These are phyloP conservation scores for Tolypocladium sp. DNA, from an alignment of 2,329 filamentous ascomycete species.

Conservation along the genomic window DNA sequence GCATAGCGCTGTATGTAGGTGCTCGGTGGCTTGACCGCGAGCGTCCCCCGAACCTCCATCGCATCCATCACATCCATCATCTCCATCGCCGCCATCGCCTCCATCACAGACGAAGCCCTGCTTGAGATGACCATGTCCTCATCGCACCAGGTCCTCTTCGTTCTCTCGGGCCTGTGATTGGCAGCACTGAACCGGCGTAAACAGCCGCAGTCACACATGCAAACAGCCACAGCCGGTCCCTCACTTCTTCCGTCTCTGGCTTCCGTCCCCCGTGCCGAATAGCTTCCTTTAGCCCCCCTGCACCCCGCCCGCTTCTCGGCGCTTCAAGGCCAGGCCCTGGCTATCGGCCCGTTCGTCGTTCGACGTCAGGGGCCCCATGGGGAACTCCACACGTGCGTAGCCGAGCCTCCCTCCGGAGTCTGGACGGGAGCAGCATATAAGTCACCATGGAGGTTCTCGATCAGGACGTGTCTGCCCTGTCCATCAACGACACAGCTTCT, in stretches of 20 bases:
- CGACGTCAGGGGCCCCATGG: background rate
- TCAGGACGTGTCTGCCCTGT: slow-evolving; percentile 14
- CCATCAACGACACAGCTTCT: slow-evolving; percentile 17
- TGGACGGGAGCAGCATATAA: slow-evolving; percentile 10
- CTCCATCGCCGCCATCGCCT: no score
- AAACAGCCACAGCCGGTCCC: background rate
- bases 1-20: background rate
- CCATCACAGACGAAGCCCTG: background rate
- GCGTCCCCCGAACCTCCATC: background rate
- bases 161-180: background rate
- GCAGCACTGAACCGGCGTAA: background rate
- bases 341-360: background rate
- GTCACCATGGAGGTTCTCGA: slow-evolving; percentile 15
- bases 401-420: background rate
- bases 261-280: background rate
- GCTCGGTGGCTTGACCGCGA: no score
- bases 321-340: background rate
- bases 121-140: background rate
- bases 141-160: background rate
- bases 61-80: no score
- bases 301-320: background rate
- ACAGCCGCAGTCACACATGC: background rate
- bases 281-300: background rate
- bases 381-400: background rate
- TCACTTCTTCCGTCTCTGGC: background rate